A percentile compares a stretch with the other conserved stretches of the same genome.
Evolutionary conservation across 1,284 basidiomycete genomes (phyloP).

Genomic region (Moesziomyces aphidis): DNA sequence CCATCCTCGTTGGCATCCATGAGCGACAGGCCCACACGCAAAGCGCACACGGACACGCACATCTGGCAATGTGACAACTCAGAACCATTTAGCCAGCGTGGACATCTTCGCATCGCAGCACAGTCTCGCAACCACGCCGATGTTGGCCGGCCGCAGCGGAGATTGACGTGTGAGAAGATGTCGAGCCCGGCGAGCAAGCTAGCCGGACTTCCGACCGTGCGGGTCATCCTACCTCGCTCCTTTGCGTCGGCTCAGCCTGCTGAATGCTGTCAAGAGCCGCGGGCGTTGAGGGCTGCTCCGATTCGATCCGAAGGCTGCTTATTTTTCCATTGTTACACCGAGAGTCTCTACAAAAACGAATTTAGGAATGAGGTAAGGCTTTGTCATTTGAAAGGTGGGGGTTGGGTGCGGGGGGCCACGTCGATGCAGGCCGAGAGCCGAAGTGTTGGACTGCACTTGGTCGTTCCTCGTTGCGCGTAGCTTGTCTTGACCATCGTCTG

Average conservation of each 20-base stretch:
- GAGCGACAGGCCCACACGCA: no score
- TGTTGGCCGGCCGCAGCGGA: no score
- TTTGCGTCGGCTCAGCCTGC: background rate
- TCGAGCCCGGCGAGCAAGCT: background rate
- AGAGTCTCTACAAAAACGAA: no score
- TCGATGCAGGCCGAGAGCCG: constrained; percentile 25
- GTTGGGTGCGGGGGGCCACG: constrained; percentile 10
- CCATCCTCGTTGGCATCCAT: background rate
- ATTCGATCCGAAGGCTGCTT: background rate
- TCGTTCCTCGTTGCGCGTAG: background rate
- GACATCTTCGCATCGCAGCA: no score
- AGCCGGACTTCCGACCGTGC: background rate
- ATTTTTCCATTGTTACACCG: no score
- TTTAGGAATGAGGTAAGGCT: constrained; percentile 5
- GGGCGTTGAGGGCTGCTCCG: background rate
- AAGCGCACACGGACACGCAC: no score
- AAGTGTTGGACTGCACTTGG: background rate
- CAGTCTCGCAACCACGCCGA: no score
- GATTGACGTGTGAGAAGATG: background rate
- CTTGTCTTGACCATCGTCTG: background rate
- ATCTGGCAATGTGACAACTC: no score
- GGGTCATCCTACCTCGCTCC: background rate
- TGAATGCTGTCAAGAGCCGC: background rate
- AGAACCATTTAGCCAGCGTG: no score
- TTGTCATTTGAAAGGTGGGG: constrained; percentile 3